phyloP scores from a whole-genome alignment of 805 yeast species.

The Brettanomyces anomalus region DNA sequence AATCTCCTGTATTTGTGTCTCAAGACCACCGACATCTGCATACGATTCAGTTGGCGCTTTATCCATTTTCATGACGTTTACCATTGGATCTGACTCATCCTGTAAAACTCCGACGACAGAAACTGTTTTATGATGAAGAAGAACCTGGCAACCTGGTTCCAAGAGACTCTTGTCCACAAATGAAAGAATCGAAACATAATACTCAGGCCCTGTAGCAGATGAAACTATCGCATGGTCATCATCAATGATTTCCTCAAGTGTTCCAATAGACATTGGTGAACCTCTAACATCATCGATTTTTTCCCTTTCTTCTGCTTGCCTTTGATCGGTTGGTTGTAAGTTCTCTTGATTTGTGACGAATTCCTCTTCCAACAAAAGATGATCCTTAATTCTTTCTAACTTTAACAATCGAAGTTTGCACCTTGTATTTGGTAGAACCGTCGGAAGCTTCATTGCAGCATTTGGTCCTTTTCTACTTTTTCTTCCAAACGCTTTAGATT shows the following conservation, averaged over 20 bases:
- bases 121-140: conserved; percentile 91
- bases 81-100: conserved; percentile 98
- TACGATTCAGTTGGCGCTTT: conserved; percentile 96
- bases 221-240: conserved; percentile 99
- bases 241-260: conserved; percentile 93
- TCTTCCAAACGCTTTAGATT: conserved; percentile 76
- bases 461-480: conserved; percentile 84
- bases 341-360: conserved; percentile 92
- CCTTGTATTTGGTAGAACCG: conserved; percentile 85
- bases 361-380: conserved; percentile 87
- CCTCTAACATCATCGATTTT: conserved; percentile 95
- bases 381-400: conserved; percentile 95
- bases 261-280: conserved; percentile 92
- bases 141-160: conserved; percentile 95
- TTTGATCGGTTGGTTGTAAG: conserved; percentile 91
- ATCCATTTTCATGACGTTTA: conserved; percentile 94
- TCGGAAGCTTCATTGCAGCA: conserved; percentile 63
- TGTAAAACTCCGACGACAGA: conserved; percentile 96
- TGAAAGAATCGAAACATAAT: conserved; percentile 89
- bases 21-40: conserved; percentile 96
- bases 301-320: conserved; percentile 91
- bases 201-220: conserved; percentile 92
- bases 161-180: conserved; percentile 93
- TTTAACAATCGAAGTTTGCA: conserved; percentile 85
- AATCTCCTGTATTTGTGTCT: conserved; percentile 92